Conservation (phyloP, 2,329 filamentous ascomycete species). For the Nigrospora sphaerica region DNA sequence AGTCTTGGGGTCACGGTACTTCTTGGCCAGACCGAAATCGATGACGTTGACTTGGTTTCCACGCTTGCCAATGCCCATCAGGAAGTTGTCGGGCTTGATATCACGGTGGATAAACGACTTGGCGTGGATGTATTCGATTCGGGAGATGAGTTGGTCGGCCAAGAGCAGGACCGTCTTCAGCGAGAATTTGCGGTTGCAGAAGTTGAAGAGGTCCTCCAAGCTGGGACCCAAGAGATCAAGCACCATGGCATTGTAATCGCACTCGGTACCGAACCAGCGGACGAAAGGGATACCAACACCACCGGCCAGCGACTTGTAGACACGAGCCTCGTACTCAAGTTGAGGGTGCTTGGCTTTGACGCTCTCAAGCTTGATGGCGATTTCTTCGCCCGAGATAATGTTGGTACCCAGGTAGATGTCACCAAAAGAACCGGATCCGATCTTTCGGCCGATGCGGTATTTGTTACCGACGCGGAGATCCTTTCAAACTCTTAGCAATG, state of each 20-base stretch:
- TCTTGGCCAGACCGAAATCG: slow-evolving; percentile 98
- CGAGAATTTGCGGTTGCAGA: slow-evolving; percentile 99
- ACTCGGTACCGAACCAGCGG: slow-evolving; percentile 98
- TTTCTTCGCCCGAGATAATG: slow-evolving; percentile 99
- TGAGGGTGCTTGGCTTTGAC: slow-evolving; percentile 99
- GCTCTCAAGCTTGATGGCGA: slow-evolving; percentile 98
- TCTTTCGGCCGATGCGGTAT: slow-evolving; percentile 99
- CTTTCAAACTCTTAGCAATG: slow-evolving; percentile 34
- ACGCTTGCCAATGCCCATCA: slow-evolving; percentile 98
- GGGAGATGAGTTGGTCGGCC: slow-evolving; percentile 96
- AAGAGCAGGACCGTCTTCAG: slow-evolving; percentile 95
- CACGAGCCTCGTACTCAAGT: slow-evolving; percentile 95
- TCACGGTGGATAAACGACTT: slow-evolving; percentile 99
- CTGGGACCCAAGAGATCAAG: slow-evolving; percentile 92
- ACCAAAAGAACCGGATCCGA: slow-evolving; percentile 94
- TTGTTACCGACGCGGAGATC: slow-evolving; percentile 99
- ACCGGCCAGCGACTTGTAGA: slow-evolving; percentile 84
- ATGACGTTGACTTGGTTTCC: slow-evolving; percentile 99
- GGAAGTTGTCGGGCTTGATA: slow-evolving; percentile 99
- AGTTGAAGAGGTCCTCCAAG: slow-evolving; percentile 98
- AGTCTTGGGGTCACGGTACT: slow-evolving; percentile 99
- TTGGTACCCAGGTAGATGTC: slow-evolving; percentile 99
- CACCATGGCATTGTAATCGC: slow-evolving; percentile 99
- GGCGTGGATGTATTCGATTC: slow-evolving; percentile 99
- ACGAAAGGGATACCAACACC: slow-evolving; percentile 98